phyloP scores from a whole-genome alignment of 164 flowering plant species.

The Houttuynia cordata region DNA sequence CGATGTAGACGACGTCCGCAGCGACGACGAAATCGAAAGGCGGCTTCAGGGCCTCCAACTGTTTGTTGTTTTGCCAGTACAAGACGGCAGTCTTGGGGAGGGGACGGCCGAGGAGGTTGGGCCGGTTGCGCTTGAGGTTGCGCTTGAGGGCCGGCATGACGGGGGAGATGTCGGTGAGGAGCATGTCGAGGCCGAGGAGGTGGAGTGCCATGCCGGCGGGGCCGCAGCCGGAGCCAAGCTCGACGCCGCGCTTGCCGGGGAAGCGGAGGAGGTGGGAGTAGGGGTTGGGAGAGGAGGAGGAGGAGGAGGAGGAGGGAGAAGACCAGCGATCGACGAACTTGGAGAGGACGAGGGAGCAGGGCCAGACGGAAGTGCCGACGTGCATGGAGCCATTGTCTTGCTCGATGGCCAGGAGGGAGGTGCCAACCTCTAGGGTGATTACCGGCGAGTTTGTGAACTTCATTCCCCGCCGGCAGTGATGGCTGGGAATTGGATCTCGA shows the following conservation, averaged over 20 bases:
- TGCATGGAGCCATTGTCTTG: slow-evolving; percentile 91
- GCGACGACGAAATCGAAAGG: slow-evolving; percentile 82
- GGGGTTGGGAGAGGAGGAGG: slow-evolving; percentile 30
- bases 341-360: slow-evolving; percentile 86
- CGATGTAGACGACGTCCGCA: slow-evolving; percentile 84
- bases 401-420: slow-evolving; percentile 45
- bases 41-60: slow-evolving; percentile 38
- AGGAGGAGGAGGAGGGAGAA: slow-evolving; percentile 15
- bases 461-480: slow-evolving; percentile 16
- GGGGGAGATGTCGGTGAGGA: slow-evolving; percentile 72
- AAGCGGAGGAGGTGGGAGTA: slow-evolving; percentile 63
- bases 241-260: slow-evolving; percentile 52
- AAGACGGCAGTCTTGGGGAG: slow-evolving; percentile 39
- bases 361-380: slow-evolving; percentile 98
- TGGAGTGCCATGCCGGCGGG: slow-evolving; percentile 76
- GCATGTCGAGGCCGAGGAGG: slow-evolving; percentile 66
- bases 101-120: slow-evolving; percentile 37
- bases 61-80: slow-evolving; percentile 60
- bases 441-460: slow-evolving; percentile 80
- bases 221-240: slow-evolving; percentile 87
- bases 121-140: slow-evolving; percentile 68
- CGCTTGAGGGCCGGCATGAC: slow-evolving; percentile 87
- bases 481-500: background rate
- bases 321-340: slow-evolving; percentile 88
- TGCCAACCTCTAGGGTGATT: slow-evolving; percentile 44